Evolutionary conservation across 331 rosid species (phyloP), one percentile per base, ranked within the genome.

Genomic region (Stylosanthes scabra): DNA sequence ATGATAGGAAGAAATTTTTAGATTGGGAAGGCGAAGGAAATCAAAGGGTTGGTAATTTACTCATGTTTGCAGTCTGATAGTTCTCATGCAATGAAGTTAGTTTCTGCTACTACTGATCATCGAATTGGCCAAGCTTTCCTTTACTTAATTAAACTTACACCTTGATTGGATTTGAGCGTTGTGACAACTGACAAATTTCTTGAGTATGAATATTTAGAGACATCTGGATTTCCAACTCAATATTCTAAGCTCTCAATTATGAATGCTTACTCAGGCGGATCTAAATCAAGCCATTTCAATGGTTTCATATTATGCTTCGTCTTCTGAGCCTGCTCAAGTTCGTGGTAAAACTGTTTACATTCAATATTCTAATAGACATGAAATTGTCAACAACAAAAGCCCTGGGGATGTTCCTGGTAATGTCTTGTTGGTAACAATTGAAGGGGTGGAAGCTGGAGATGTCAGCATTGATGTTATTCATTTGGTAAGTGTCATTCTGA

Each of bases 401-500:
- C 93, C 93, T 0, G 90, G 93, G 14, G 93, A 88, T 78, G 84
- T 86, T 69, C 91, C 93, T 0, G 93, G 93, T 74, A 88, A 88
- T 80, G 93, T 88, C 72, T 83, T 88, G 78, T 75, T 88, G 75
- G 93, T 88, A 34, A 88, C 93, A 15, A 86, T 86, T 8, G 93
- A 88, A 81, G 91, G 93, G 20, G 89, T 88, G 51, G 93, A 88
- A 76, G 93, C 91, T 28, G 93, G 91, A 2, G 93, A 88, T 39
- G 93, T 88, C 76, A 86, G 91, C 91, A 88, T 88, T 74, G 93
- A 88, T 65, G 87, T 88, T 63, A 88, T 88, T 78, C 93, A 88
- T 78, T 78, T 88, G 89, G 93, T 88, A 67, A 75, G 55, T 13
- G 55, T 49, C 55, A 12, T 49, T 13, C 55, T 49, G 55, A 49